Conservation (phyloP, 768 basidiomycete genomes). For the Piloderma croceum region DNA sequence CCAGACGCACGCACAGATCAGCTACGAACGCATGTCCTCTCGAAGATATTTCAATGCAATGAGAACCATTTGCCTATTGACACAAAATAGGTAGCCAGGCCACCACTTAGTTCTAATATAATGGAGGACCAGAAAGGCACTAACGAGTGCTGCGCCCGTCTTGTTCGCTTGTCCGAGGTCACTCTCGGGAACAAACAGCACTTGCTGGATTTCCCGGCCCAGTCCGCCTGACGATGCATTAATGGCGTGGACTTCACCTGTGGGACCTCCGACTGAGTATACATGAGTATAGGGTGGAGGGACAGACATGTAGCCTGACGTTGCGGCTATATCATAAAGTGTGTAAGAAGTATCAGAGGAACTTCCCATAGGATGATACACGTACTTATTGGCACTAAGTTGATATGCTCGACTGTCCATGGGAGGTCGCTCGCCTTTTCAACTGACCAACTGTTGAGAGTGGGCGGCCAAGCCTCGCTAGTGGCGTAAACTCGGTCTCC, state of each 20-base stretch:
- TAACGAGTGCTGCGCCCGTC: slow-evolving; percentile 42
- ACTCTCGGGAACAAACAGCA: slow-evolving; percentile 40
- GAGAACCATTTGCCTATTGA: slow-evolving; percentile 50
- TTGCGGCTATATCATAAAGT: slow-evolving; percentile 33
- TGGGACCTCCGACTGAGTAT: slow-evolving; percentile 48
- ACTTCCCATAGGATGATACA: too few relatives aligned
- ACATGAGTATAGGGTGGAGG: slow-evolving; percentile 43
- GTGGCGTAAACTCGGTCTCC: slow-evolving; percentile 41
- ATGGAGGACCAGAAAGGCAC: slow-evolving; percentile 9
- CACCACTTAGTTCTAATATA: background rate
- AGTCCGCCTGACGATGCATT: slow-evolving; percentile 34
- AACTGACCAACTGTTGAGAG: slow-evolving; percentile 42
- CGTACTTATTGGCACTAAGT: too few relatives aligned
- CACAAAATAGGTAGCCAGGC: slow-evolving; percentile 1
- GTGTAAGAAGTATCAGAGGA: background rate
- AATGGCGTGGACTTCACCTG: slow-evolving; percentile 42
- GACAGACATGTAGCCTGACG: slow-evolving; percentile 46
- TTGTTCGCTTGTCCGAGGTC: slow-evolving; percentile 44
- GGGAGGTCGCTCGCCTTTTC: too few relatives aligned
- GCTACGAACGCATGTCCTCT: background rate
- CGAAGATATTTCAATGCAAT: slow-evolving; percentile 43
- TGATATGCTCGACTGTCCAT: too few relatives aligned
- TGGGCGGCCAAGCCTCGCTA: slow-evolving; percentile 44
- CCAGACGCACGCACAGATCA: slow-evolving; percentile 35
- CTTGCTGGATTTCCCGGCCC: slow-evolving; percentile 38